Evolutionary conservation across 345 rosid genomes (phyloP), one percentile per base, ranked within the genome.

Genomic region (Angophora floribunda): DNA sequence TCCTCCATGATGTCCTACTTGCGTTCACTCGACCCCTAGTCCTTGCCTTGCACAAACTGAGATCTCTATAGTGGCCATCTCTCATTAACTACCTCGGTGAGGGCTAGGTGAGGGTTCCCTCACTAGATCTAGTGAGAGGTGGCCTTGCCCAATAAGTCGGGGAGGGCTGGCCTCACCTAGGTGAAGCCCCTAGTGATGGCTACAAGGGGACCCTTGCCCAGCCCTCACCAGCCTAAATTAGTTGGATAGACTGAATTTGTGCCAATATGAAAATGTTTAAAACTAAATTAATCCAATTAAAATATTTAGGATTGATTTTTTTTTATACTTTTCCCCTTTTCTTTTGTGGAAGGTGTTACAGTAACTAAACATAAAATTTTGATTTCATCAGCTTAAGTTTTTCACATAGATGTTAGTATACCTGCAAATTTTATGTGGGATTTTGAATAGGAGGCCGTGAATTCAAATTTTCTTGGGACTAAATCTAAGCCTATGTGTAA

Each of bases 201-300:
- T 36, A 36, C 4, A 36, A 36, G 61, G 11, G 22, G 28, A 55
- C 22, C 12, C 11, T 55, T 1, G 5, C 28, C 28, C 22, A 55
- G 4, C 24, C 61, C 28, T 9, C 61, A 55, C 28, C 12, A 9
- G 1, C 12, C 28, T 55, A 55, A 55, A 55, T 22, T 22, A 28
- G 8, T 55, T 2, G 1, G 28, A 55, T 55, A 12, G 0, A 55
- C 12, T 55, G 24, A 55, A 55, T 9, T 55, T 1, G 24, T 22
- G 24, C 13, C 24, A 55, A 22, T 1, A 1, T 22, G 24, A 55
- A 55, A 55, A 55, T 55, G 24, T 55, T 22, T 22, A 22, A 55
- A 2, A 55, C 61, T 55, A 22, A 55, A 55, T 55, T 22, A 1
- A 0, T 55, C 0, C 0, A 55, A 55, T 55, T 55, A 55, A 0